A percentile compares a stretch with the other conserved stretches of the same genome.
Evolutionary conservation across 306 rosid genomes (phyloP).

Genomic region (Castanea mollissima): DNA sequence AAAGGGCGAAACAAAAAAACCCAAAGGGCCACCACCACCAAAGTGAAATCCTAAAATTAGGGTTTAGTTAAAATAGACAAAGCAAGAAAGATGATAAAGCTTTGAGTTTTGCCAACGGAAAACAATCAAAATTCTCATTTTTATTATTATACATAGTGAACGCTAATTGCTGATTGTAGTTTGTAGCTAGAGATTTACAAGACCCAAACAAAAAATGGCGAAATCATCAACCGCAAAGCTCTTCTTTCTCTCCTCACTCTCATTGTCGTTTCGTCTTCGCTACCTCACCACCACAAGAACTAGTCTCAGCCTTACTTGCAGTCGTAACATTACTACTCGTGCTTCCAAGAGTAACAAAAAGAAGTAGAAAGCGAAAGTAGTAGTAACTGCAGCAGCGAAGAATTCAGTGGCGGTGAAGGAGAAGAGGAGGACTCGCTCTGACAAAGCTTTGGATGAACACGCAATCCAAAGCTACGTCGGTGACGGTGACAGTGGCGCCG

Average conservation of each 20-base stretch:
- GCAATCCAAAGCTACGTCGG: constrained; percentile 37
- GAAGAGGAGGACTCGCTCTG: constrained; percentile 88
- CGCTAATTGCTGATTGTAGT: no score
- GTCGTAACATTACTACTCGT: background rate
- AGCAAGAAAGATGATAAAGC: background rate
- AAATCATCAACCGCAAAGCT: constrained; percentile 27
- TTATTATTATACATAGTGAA: no score
- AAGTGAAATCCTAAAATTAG: background rate
- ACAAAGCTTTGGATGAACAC: constrained; percentile 52
- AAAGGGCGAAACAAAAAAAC: no score
- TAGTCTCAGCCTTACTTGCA: constrained; percentile 1
- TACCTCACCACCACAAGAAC: constrained; percentile 6
- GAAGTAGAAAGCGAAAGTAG: constrained; percentile 10
- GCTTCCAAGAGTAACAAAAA: constrained; percentile 5
- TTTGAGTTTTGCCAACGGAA: background rate
- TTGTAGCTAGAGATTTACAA: background rate
- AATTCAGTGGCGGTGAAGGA: constrained; percentile 45
- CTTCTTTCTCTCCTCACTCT: constrained; percentile 18
- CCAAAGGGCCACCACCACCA: no score
- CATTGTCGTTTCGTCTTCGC: constrained; percentile 23
- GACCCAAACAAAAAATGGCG: constrained; percentile 9
- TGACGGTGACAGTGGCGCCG: constrained; percentile 18
- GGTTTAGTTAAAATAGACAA: background rate
- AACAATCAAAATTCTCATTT: background rate
- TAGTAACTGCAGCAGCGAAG: constrained; percentile 4